These are phyloP conservation scores for Thalassiosira livingstoniorum DNA, from an alignment of 352 stramenopile genomes.

Conservation along the genomic window DNA sequence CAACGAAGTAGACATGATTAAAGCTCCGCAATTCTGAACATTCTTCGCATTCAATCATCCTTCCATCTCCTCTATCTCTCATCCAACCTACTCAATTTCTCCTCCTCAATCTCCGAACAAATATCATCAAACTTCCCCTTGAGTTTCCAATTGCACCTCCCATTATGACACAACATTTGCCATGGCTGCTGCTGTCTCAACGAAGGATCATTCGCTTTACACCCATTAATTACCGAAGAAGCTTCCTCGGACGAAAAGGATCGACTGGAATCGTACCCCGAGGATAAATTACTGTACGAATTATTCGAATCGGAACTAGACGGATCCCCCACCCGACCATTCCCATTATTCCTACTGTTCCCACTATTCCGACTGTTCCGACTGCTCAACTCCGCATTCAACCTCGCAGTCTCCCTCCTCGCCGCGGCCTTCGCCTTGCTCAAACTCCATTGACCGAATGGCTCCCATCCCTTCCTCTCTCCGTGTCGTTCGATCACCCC, in stretches of 20 bases:
- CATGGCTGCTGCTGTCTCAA: slow-evolving; percentile 49
- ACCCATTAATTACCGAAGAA: slow-evolving; percentile 8
- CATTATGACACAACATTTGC: slow-evolving; percentile 77
- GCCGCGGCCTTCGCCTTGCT: slow-evolving; percentile 74
- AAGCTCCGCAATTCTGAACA: no score
- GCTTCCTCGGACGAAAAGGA: slow-evolving; percentile 41
- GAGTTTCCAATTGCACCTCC: slow-evolving; percentile 82
- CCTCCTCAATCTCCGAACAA: slow-evolving; percentile 53
- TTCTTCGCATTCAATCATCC: no score
- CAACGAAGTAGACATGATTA: no score
- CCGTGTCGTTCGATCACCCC: slow-evolving; percentile 77
- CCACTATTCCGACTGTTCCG: no score
- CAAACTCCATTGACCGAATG: slow-evolving; percentile 84
- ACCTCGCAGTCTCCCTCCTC: slow-evolving; percentile 51
- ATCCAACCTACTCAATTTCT: slow-evolving; percentile 21
- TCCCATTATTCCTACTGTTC: slow-evolving; percentile 11
- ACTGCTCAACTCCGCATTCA: slow-evolving; percentile 65
- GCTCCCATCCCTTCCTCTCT: slow-evolving; percentile 78
- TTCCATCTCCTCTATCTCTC: no score
- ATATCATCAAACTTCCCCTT: slow-evolving; percentile 83
- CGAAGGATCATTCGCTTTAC: slow-evolving; percentile 26
- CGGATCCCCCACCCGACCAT: slow-evolving; percentile 3
- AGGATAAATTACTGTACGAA: slow-evolving; percentile 19
- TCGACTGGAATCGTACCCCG: slow-evolving; percentile 39
- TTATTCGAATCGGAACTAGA: not conserved